phyloP scores from a whole-genome alignment of 2,329 filamentous ascomycete species.

The Hypoxylon sp. region DNA sequence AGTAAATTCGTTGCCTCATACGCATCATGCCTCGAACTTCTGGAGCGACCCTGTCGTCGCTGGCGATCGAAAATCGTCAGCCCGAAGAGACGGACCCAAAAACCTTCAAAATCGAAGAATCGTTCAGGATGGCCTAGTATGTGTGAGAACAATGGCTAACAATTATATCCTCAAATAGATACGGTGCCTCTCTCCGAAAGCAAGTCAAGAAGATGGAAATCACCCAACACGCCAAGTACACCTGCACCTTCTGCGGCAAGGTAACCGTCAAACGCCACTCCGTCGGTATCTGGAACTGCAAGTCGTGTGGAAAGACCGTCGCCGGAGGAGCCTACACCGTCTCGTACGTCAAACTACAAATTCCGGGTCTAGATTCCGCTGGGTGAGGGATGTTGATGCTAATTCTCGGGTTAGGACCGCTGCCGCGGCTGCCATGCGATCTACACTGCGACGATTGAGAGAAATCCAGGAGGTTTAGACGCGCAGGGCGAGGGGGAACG shows the following conservation, averaged over 20 bases:
- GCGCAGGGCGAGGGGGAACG: constrained; percentile 49
- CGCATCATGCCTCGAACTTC: constrained; percentile 1
- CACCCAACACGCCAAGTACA: constrained; percentile 85
- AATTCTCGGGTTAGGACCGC: constrained; percentile 73
- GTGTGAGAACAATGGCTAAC: constrained; percentile 20
- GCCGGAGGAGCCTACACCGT: constrained; percentile 95
- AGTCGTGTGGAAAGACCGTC: constrained; percentile 92
- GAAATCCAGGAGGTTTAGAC: constrained; percentile 95
- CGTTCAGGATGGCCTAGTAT: neutral
- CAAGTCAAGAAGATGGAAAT: constrained; percentile 99
- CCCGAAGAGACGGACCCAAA: neutral
- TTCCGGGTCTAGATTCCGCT: neutral
- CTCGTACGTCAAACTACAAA: constrained; percentile 77
- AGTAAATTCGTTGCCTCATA: constrained; percentile 56
- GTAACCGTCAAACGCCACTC: constrained; percentile 89
- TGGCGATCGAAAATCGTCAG: neutral
- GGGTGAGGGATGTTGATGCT: constrained; percentile 11
- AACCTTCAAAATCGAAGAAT: neutral
- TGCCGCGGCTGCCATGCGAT: constrained; percentile 92
- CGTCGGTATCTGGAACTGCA: constrained; percentile 98
- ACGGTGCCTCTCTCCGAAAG: constrained; percentile 99
- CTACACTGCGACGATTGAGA: constrained; percentile 95
- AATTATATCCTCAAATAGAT: constrained; percentile 65
- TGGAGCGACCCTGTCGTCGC: constrained; percentile 3
- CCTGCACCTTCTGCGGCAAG: constrained; percentile 99